Evolutionary conservation across 2,329 filamentous ascomycete genomes (phyloP).

Genomic region (Neospermospora avenae): DNA sequence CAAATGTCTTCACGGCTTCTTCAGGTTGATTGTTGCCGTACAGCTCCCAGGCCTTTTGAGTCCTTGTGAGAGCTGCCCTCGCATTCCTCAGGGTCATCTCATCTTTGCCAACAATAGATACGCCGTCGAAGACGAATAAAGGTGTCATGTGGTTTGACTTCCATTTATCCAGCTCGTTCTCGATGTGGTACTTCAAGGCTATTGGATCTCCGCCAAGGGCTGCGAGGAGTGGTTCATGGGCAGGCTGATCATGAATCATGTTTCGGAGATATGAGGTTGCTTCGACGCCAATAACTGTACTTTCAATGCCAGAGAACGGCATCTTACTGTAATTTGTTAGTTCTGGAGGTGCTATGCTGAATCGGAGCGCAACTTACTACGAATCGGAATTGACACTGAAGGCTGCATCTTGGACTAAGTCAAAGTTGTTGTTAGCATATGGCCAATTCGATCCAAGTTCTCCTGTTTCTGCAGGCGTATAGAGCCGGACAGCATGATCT

Average conservation of each 20-base stretch:
- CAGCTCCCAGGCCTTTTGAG: constrained; percentile 78
- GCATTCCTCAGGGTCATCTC: constrained; percentile 63
- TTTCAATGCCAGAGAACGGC: constrained; percentile 13
- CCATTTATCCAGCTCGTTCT: constrained; percentile 72
- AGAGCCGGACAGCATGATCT: background rate
- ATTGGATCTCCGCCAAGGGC: constrained; percentile 86
- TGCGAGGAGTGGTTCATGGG: constrained; percentile 82
- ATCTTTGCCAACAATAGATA: constrained; percentile 74
- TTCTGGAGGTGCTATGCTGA: background rate
- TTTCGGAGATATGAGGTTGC: constrained; percentile 84
- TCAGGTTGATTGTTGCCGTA: constrained; percentile 80
- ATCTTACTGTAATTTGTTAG: constrained; percentile 5
- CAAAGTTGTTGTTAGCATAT: constrained; percentile 6
- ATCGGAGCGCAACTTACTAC: constrained; percentile 6
- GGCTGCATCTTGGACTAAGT: constrained; percentile 9
- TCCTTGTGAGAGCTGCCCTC: constrained; percentile 64
- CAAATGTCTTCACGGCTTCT: constrained; percentile 82
- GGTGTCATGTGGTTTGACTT: constrained; percentile 68
- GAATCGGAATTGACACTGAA: constrained; percentile 8
- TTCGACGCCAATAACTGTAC: constrained; percentile 77
- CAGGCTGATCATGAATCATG: constrained; percentile 66
- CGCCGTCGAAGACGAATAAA: constrained; percentile 88
- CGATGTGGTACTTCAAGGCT: constrained; percentile 71
- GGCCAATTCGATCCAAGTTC: background rate
- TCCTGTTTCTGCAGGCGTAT: background rate